Evolutionary conservation across 1,284 basidiomycete genomes (phyloP).

Genomic region (Apiotrichum mycotoxinovorans): DNA sequence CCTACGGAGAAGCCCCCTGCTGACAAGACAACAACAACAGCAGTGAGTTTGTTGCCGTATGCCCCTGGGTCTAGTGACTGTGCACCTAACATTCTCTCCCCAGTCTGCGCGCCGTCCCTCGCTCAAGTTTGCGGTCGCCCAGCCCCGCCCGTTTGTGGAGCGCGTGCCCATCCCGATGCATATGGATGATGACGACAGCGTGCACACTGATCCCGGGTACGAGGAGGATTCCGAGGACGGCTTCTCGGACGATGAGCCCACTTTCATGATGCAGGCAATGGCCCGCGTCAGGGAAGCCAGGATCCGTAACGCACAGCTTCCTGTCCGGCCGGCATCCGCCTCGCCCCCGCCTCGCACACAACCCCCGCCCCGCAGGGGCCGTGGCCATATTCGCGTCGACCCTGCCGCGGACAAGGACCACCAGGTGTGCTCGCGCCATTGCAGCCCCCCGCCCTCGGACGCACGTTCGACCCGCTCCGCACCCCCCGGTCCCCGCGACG

Average conservation of each 20-base stretch:
- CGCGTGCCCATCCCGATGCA: neutral
- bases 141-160: constrained; percentile 2
- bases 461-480: constrained; percentile 22
- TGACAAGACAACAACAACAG: neutral
- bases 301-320: neutral
- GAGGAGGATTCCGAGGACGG: constrained; percentile 41
- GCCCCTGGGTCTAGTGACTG: no score
- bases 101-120: constrained; percentile 2
- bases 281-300: constrained; percentile 3
- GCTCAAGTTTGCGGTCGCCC: constrained; percentile 34
- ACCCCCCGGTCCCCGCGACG: constrained; percentile 35
- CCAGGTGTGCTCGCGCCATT: constrained; percentile 34
- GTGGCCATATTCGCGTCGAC: constrained; percentile 38
- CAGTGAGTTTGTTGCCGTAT: neutral
- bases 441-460: constrained; percentile 34
- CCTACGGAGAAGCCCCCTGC: neutral
- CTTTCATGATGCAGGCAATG: constrained; percentile 8
- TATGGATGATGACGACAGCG: neutral
- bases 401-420: constrained; percentile 13
- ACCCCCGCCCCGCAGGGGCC: constrained; percentile 32
- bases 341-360: constrained; percentile 22
- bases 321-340: constrained; percentile 10
- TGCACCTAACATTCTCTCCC: neutral
- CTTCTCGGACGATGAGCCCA: constrained; percentile 26
- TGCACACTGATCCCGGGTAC: constrained; percentile 26